Evolutionary conservation across 441 rosid genomes (phyloP).

Genomic region (Theobroma grandiflorum): DNA sequence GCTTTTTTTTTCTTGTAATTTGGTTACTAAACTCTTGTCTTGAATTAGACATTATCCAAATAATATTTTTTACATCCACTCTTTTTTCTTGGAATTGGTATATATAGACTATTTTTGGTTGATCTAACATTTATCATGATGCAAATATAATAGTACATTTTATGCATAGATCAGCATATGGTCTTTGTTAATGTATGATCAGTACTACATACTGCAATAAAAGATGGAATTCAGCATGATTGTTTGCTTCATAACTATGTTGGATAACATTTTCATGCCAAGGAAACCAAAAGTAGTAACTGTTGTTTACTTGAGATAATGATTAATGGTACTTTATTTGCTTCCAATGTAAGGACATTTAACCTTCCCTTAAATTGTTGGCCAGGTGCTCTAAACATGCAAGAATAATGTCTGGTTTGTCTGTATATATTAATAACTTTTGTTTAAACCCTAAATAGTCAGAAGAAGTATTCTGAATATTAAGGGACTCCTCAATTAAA

Average conservation of each 20-base stretch:
- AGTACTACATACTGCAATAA: not conserved
- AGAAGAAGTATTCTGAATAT: too few species aligned
- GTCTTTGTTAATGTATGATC: not conserved
- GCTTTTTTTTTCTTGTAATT: not conserved
- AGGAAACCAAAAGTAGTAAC: not conserved
- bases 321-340: not conserved
- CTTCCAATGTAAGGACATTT: slow-evolving; percentile 1
- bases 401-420: too few species aligned
- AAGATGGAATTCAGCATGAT: not conserved
- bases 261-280: not conserved
- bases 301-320: too few species aligned
- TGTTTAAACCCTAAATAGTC: too few species aligned
- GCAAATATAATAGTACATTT: not conserved
- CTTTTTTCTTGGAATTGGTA: not conserved
- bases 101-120: not conserved
- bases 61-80: not conserved
- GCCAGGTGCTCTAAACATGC: too few species aligned
- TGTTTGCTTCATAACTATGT: not conserved
- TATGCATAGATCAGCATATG: not conserved
- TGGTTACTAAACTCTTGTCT: not conserved
- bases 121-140: not conserved
- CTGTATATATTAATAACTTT: too few species aligned
- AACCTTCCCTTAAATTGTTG: not conserved
- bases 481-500: not conserved
- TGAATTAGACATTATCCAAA: not conserved